Conservation (phyloP, 495 filamentous ascomycete genomes). For the Penicillium coprophilum region DNA sequence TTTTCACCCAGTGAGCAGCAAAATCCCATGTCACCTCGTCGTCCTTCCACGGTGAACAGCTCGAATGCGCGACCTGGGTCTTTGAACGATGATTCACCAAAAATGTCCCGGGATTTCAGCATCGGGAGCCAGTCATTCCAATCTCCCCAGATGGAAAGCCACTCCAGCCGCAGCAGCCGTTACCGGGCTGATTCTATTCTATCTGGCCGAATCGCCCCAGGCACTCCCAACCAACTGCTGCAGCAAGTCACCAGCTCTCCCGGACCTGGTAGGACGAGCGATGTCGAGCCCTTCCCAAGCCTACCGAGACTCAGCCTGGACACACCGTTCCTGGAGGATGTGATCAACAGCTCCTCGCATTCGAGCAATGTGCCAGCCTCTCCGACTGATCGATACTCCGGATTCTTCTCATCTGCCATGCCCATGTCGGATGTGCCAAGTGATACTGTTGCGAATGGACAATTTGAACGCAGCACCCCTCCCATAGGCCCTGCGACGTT, state of each 20-base stretch:
- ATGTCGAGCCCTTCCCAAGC: constrained; percentile 39
- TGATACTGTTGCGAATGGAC: constrained; percentile 20
- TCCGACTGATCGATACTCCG: constrained; percentile 51
- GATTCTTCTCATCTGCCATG: constrained; percentile 82
- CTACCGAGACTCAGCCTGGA: constrained; percentile 45
- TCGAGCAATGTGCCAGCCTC: constrained; percentile 31
- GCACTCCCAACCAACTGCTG: constrained; percentile 29
- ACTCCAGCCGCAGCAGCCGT: constrained; percentile 30
- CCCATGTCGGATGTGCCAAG: constrained; percentile 67
- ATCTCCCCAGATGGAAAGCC: constrained; percentile 35
- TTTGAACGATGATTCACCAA: constrained; percentile 64
- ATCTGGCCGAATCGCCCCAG: constrained; percentile 26
- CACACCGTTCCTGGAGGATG: constrained; percentile 44
- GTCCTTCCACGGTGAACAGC: constrained; percentile 47
- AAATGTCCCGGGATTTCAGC: constrained; percentile 51
- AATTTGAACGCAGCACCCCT: constrained; percentile 22
- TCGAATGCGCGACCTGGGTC: constrained; percentile 56
- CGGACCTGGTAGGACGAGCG: constrained; percentile 10
- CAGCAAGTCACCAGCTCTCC: constrained; percentile 31
- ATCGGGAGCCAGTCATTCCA: constrained; percentile 37
- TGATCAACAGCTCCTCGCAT: constrained; percentile 25
- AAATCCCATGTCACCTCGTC: constrained; percentile 38
- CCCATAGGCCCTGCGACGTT: constrained; percentile 54
- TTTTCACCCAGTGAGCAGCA: constrained; percentile 48
- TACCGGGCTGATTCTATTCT: constrained; percentile 36